These are phyloP conservation scores for Gracilaria vermiculophylla DNA, from an alignment of 23 red algal genomes.

Conservation along the genomic window DNA sequence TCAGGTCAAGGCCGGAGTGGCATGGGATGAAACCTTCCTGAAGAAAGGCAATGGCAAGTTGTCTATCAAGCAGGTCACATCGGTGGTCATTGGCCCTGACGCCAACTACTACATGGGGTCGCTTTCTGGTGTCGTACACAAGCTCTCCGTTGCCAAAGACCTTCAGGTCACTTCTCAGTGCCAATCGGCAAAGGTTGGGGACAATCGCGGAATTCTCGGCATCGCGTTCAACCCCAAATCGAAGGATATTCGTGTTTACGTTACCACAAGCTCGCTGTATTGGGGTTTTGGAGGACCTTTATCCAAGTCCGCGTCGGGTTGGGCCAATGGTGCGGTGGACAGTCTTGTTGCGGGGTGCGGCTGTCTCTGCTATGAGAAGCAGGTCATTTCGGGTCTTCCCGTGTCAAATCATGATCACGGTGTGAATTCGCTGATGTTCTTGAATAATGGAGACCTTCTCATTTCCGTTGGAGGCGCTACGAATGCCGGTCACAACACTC, in stretches of 20 bases:
- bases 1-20: constrained; percentile 16
- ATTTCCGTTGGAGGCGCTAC: constrained; percentile 53
- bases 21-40: constrained; percentile 38
- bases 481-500: constrained; percentile 48
- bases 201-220: constrained; percentile 28
- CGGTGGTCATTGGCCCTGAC: constrained; percentile 40
- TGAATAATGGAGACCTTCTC: constrained; percentile 39
- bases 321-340: constrained; percentile 34
- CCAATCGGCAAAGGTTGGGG: constrained; percentile 1
- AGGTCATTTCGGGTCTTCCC: constrained; percentile 31
- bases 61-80: constrained; percentile 23
- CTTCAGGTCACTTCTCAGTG: constrained; percentile 16
- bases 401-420: constrained; percentile 74
- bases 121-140: constrained; percentile 16
- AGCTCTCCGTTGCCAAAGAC: constrained; percentile 2
- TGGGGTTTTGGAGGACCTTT: not conserved
- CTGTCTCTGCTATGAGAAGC: constrained; percentile 23
- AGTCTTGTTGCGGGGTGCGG: not conserved
- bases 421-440: constrained; percentile 36
- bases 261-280: constrained; percentile 21
- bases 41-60: not conserved
- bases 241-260: constrained; percentile 1
- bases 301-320: not conserved
- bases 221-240: constrained; percentile 52
- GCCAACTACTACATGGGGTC: constrained; percentile 45